Evolutionary conservation across 176 grass and related monocot genomes (phyloP), one percentile per base, ranked within the genome.

Genomic region (Pontederia paniculata): DNA sequence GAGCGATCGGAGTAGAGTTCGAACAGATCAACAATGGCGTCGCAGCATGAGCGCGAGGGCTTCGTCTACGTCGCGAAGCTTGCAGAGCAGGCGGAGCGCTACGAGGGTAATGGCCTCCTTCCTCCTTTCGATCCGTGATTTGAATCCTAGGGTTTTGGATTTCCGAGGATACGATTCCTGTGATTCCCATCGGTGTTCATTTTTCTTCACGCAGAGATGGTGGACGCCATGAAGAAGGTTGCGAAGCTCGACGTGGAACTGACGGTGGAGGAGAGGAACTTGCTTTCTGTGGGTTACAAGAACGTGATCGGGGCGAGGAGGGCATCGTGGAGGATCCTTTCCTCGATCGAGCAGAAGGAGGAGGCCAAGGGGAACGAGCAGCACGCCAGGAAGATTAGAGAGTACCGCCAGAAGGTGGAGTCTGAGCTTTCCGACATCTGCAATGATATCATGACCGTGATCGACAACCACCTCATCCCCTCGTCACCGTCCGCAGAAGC

Each of bases 321-420:
- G 47, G 63, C 63, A 1, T 66, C 63, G 47, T 66, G 63, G 63
- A 66, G 63, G 46, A 66, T 66, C 10, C 63, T 66, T 23, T 66
- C 63, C 63, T 66, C 63, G 63, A 66, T 66, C 47, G 63, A 66
- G 48, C 63, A 66, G 48, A 66, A 66, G 48, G 63, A 66, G 47
- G 63, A 66, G 48, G 16, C 47, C 19, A 66, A 48, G 63, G 63
- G 63, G 23, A 66, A 66, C 23, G 63, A 66, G 48, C 15, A 66
- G 47, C 63, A 66, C 9, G 63, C 41, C 15, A 66, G 51, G 21
- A 66, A 42, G 16, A 66, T 66, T 15, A 51, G 17, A 22, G 63
- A 52, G 63, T 66, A 66, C 48, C 47, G 46, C 15, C 63, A 42
- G 47, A 66, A 66, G 63, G 63, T 66, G 63, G 63, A 66, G 63